Conservation (phyloP, 257 asterid species). For the Jasminum sambac region DNA sequence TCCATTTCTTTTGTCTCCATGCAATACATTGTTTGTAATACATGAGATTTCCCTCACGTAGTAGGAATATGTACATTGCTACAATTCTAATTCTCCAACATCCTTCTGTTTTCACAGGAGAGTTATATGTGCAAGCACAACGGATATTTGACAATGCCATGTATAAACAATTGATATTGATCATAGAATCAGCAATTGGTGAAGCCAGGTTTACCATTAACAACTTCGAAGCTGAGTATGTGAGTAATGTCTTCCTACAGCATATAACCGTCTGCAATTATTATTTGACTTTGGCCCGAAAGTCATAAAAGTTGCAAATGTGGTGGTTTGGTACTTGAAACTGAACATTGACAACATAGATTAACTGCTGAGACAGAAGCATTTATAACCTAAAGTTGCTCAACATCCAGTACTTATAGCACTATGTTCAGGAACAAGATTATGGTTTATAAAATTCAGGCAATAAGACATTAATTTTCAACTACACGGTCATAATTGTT, state of each 20-base stretch:
- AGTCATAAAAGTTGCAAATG: conserved; percentile 18
- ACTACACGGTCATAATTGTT: too few species aligned
- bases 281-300: conserved; percentile 9
- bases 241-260: conserved; percentile 40
- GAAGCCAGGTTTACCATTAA: conserved; percentile 57
- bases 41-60: conserved; percentile 5
- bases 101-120: conserved; percentile 61
- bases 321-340: background rate
- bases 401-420: background rate
- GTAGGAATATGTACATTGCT: conserved; percentile 16
- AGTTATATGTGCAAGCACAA: conserved; percentile 80
- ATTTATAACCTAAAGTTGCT: conserved; percentile 22
- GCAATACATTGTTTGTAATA: conserved; percentile 6
- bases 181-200: conserved; percentile 65
- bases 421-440: too few species aligned
- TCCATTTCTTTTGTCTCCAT: conserved; percentile 7
- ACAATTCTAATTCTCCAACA: conserved; percentile 20
- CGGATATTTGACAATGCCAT: conserved; percentile 71
- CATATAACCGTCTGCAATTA: conserved; percentile 16
- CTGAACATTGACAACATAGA: conserved; percentile 16
- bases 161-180: conserved; percentile 67
- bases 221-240: conserved; percentile 90
- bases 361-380: conserved; percentile 19
- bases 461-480: too few species aligned
- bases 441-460: too few species aligned